phyloP scores from a whole-genome alignment of 306 rosid species.

The Fragaria ananassa region DNA sequence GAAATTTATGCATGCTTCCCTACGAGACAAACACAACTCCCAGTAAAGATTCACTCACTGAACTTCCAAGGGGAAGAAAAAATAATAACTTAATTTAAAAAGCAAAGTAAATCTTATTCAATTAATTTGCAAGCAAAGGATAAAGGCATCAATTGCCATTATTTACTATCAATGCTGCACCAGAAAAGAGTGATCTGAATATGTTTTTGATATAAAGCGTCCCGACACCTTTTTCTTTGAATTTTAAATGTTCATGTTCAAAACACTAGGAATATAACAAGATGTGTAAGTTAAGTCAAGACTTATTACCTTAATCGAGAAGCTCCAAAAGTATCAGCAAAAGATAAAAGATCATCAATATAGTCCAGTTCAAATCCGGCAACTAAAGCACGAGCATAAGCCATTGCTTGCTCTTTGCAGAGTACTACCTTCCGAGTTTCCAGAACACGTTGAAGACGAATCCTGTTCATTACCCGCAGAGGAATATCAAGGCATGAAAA shows the following conservation, averaged over 20 bases:
- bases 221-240: neutral
- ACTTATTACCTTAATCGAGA: slow-evolving; percentile 77
- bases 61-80: neutral
- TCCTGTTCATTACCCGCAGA: slow-evolving; percentile 51
- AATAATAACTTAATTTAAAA: neutral
- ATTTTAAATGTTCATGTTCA: neutral
- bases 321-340: slow-evolving; percentile 96
- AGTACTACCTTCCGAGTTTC: slow-evolving; percentile 85
- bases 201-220: neutral
- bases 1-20: slow-evolving; percentile 94
- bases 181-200: neutral
- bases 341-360: slow-evolving; percentile 75
- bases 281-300: slow-evolving; percentile 11
- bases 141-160: neutral
- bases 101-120: neutral
- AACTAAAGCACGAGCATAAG: slow-evolving; percentile 94
- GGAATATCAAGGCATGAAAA: slow-evolving; percentile 34
- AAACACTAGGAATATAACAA: neutral
- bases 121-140: neutral
- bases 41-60: neutral
- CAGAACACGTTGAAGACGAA: slow-evolving; percentile 85
- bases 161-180: neutral
- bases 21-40: slow-evolving; percentile 19
- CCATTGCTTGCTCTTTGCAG: slow-evolving; percentile 98
- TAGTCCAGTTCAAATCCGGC: slow-evolving; percentile 77